phyloP scores from a whole-genome alignment of 305 asterid species.

The Lippia alba region DNA sequence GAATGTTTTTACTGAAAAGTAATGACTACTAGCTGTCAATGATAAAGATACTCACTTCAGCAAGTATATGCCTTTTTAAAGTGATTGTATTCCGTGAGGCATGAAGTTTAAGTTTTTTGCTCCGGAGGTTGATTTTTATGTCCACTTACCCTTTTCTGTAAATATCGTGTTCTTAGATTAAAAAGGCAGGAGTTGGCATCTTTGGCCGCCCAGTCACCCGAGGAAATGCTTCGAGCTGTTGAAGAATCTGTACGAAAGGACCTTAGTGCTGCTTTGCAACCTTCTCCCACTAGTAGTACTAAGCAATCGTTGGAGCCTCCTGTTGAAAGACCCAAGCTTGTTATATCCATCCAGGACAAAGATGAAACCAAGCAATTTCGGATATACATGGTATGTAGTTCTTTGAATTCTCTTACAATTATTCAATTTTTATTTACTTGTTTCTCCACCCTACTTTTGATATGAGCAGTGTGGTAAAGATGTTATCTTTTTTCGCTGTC shows the following conservation, averaged over 20 bases:
- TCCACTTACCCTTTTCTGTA: slow-evolving; percentile 18
- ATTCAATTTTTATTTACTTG: neutral
- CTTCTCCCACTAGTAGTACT: slow-evolving; percentile 43
- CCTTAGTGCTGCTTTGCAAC: slow-evolving; percentile 49
- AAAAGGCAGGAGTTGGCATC: slow-evolving; percentile 82
- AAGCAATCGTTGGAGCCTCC: slow-evolving; percentile 48
- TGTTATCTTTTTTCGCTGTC: slow-evolving; percentile 10
- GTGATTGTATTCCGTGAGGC: neutral
- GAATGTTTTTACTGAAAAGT: slow-evolving; percentile 1
- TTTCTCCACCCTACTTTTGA: slow-evolving; percentile 4
- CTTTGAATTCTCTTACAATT: neutral
- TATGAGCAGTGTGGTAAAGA: slow-evolving; percentile 1
- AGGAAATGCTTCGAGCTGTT: slow-evolving; percentile 68
- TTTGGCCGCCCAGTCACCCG: slow-evolving; percentile 66
- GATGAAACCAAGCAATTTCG: slow-evolving; percentile 66
- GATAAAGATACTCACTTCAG: slow-evolving; percentile 13
- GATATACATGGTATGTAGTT: slow-evolving; percentile 58
- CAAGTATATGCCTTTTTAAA: slow-evolving; percentile 24
- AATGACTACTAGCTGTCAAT: neutral
- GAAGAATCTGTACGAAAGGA: slow-evolving; percentile 80
- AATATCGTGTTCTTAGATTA: slow-evolving; percentile 53
- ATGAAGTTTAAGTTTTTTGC: neutral
- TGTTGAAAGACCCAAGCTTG: slow-evolving; percentile 65
- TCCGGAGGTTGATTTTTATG: neutral
- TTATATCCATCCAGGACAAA: slow-evolving; percentile 77